phyloP scores from a whole-genome alignment of 768 basidiomycete genomes.

The Strobilomyces confusus region DNA sequence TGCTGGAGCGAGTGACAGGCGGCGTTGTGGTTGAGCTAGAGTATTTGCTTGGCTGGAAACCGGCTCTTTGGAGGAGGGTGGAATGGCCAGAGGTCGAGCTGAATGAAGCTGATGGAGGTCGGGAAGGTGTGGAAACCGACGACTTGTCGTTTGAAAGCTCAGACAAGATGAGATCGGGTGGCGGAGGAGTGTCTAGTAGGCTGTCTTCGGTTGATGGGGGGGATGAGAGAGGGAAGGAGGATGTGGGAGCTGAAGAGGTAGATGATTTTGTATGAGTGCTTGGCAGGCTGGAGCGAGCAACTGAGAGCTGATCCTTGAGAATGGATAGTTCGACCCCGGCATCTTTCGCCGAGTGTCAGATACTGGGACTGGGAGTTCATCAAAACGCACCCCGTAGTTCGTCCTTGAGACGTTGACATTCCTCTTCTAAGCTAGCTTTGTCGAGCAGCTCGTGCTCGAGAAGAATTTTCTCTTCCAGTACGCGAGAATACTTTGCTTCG shows the following conservation, averaged over 20 bases:
- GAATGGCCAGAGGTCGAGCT: conserved; percentile 40
- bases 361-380: not conserved
- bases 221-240: conserved; percentile 33
- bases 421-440: conserved; percentile 88
- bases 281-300: conserved; percentile 33
- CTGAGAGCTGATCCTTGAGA: conserved; percentile 67
- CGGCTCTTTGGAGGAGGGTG: conserved; percentile 47
- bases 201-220: conserved; percentile 44
- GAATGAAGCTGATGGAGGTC: conserved; percentile 29
- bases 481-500: conserved; percentile 84
- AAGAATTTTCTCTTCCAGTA: conserved; percentile 94
- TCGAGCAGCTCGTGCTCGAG: conserved; percentile 93
- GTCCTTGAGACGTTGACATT: conserved; percentile 86
- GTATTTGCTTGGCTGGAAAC: conserved; percentile 44
- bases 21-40: conserved; percentile 39
- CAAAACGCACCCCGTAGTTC: conserved; percentile 84
- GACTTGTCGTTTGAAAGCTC: conserved; percentile 50
- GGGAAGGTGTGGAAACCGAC: conserved; percentile 33
- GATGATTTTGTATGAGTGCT: conserved; percentile 26
- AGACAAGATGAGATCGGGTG: conserved; percentile 55
- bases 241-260: conserved; percentile 27
- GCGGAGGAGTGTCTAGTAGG: conserved; percentile 54
- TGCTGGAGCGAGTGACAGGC: conserved; percentile 56
- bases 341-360: conserved; percentile 46
- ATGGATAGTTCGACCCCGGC: conserved; percentile 81